Percentiles rank a stretch among this genome's conserved stretches.
phyloP scores from a whole-genome alignment of 257 asterid genomes.

The Scutellaria baicalensis region DNA sequence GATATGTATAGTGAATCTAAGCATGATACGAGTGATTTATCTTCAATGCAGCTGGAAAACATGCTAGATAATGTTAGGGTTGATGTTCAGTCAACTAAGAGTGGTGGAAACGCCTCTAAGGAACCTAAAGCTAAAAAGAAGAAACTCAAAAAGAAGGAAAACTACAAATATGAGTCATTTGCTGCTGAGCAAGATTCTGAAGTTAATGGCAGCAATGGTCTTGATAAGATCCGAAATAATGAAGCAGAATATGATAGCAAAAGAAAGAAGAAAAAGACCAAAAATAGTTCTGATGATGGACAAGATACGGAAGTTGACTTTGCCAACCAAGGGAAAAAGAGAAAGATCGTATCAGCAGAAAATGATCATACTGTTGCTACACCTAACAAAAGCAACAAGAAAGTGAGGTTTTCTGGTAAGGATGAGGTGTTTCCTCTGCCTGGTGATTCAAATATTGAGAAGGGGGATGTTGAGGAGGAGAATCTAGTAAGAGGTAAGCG shows the following conservation, averaged over 20 bases:
- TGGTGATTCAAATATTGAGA: neutral
- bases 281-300: neutral
- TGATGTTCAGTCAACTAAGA: neutral
- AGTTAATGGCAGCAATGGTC: slow-evolving; percentile 7
- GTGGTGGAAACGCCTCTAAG: slow-evolving; percentile 1
- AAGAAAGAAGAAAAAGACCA: slow-evolving; percentile 14
- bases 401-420: slow-evolving; percentile 38
- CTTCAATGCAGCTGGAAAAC: slow-evolving; percentile 7
- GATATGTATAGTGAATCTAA: neutral
- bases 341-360: slow-evolving; percentile 9
- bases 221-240: neutral
- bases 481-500: slow-evolving; percentile 39
- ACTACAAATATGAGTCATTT: slow-evolving; percentile 2
- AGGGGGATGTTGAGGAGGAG: slow-evolving; percentile 4
- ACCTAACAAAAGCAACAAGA: slow-evolving; percentile 34
- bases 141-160: slow-evolving; percentile 17
- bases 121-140: slow-evolving; percentile 14
- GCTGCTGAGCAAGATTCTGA: slow-evolving; percentile 10
- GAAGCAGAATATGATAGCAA: slow-evolving; percentile 6
- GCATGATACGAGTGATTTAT: slow-evolving; percentile 12
- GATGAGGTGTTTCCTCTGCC: slow-evolving; percentile 29
- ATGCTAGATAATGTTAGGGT: slow-evolving; percentile 4
- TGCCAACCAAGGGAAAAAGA: slow-evolving; percentile 17
- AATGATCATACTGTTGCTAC: slow-evolving; percentile 7
- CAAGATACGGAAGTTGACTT: neutral